Evolutionary conservation across 768 basidiomycete genomes (phyloP).

Genomic region (Psilocybe tampanensis): DNA sequence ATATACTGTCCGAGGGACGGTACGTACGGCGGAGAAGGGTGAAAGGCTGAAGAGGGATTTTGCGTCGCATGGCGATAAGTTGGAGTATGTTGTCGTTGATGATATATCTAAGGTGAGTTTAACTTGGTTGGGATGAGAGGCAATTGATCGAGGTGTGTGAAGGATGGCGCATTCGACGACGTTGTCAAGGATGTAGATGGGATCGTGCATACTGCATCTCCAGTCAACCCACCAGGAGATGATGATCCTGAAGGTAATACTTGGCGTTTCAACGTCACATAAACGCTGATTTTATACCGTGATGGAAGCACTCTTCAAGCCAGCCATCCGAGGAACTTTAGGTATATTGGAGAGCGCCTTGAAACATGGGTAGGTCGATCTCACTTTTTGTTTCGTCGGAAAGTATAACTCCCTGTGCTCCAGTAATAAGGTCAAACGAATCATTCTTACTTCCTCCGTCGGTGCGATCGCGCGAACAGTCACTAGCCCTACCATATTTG

Average conservation of each 20-base stretch:
- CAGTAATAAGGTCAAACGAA: constrained; percentile 49
- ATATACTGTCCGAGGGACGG: constrained; percentile 66
- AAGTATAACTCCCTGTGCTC: neutral
- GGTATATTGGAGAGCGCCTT: constrained; percentile 60
- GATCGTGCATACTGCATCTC: constrained; percentile 70
- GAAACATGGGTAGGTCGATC: neutral
- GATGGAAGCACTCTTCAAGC: constrained; percentile 26
- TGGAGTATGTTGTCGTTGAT: constrained; percentile 69
- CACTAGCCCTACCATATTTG: constrained; percentile 10
- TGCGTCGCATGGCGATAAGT: constrained; percentile 52
- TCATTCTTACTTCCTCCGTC: constrained; percentile 66
- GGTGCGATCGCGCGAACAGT: neutral
- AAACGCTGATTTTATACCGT: neutral
- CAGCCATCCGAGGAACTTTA: constrained; percentile 72
- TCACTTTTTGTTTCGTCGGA: neutral
- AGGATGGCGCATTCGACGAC: constrained; percentile 76
- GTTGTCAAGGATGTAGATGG: constrained; percentile 76
- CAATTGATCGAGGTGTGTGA: constrained; percentile 40
- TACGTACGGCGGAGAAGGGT: constrained; percentile 63
- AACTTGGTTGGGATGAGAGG: constrained; percentile 43
- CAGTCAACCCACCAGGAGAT: constrained; percentile 43
- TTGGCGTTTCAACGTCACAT: neutral
- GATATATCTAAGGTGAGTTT: constrained; percentile 53
- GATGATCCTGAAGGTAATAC: constrained; percentile 38
- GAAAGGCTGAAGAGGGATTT: constrained; percentile 57